phyloP scores from a whole-genome alignment of 2,329 filamentous ascomycete genomes.

The Penicillium palitans region DNA sequence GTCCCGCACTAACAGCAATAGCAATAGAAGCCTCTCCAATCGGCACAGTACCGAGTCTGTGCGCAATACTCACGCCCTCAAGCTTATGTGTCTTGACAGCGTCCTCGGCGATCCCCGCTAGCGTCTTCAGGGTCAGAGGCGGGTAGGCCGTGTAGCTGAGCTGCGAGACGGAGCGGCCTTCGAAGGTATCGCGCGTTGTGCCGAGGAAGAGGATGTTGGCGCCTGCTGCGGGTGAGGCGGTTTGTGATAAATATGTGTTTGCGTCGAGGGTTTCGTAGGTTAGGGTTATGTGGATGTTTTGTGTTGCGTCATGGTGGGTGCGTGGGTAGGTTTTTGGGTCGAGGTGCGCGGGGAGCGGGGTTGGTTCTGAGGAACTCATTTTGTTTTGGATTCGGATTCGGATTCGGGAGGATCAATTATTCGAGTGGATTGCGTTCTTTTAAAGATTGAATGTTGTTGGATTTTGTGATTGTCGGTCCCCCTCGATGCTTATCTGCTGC shows the following conservation, averaged over 20 bases:
- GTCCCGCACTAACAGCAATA: slow-evolving; percentile 80
- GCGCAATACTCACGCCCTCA: slow-evolving; percentile 73
- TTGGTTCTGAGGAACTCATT: slow-evolving; percentile 15
- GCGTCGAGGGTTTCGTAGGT: slow-evolving; percentile 45
- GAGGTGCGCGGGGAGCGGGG: slow-evolving; percentile 32
- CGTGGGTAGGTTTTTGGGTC: slow-evolving; percentile 45
- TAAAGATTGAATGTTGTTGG: not conserved
- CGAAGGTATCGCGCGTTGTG: slow-evolving; percentile 48
- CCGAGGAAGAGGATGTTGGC: slow-evolving; percentile 50
- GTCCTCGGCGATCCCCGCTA: slow-evolving; percentile 41
- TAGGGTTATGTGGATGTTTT: slow-evolving; percentile 45
- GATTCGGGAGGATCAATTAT: not conserved
- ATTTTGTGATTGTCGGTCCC: not conserved
- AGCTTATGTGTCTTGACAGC: slow-evolving; percentile 62
- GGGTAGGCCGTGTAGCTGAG: slow-evolving; percentile 50
- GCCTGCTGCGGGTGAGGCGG: slow-evolving; percentile 45
- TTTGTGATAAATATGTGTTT: slow-evolving; percentile 34
- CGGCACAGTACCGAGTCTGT: slow-evolving; percentile 80
- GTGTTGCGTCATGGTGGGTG: slow-evolving; percentile 29
- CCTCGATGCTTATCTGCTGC: slow-evolving; percentile 23
- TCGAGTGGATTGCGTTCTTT: not conserved
- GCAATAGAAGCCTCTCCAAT: slow-evolving; percentile 92
- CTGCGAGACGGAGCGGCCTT: slow-evolving; percentile 42
- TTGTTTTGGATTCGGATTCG: not conserved
- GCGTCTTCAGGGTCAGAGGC: slow-evolving; percentile 43